Percentiles rank a stretch among this genome's conserved stretches.
Evolutionary conservation across 2,329 filamentous ascomycete genomes (phyloP).

Genomic region (Raffaelea albimanens): DNA sequence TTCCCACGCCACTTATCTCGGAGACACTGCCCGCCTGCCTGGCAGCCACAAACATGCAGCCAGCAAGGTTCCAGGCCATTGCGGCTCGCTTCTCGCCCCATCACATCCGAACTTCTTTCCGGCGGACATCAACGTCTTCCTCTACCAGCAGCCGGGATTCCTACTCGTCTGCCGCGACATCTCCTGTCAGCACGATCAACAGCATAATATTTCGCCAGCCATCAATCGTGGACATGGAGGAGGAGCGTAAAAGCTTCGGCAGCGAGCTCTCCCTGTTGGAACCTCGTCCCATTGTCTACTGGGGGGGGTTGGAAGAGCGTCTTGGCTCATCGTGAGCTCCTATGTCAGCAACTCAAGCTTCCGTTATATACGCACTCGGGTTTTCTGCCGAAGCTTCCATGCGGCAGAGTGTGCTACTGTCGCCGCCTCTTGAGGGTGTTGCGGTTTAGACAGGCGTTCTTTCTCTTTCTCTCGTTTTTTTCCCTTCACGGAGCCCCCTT

Average conservation of each 20-base stretch:
- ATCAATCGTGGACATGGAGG: constrained; percentile 46
- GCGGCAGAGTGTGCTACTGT: too few species aligned
- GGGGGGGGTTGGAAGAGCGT: constrained; percentile 53
- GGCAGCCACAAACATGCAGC: constrained; percentile 40
- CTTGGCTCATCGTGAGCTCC: too few species aligned
- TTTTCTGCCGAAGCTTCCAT: too few species aligned
- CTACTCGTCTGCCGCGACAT: constrained; percentile 33
- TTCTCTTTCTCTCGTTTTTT: too few species aligned
- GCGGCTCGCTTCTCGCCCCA: constrained; percentile 40
- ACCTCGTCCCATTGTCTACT: constrained; percentile 53
- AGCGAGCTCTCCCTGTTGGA: constrained; percentile 48
- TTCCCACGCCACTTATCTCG: background rate
- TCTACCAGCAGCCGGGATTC: constrained; percentile 31
- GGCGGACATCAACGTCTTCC: constrained; percentile 30
- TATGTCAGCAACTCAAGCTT: too few species aligned
- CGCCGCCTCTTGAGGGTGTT: too few species aligned
- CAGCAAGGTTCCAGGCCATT: constrained; percentile 39
- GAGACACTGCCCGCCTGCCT: constrained; percentile 4
- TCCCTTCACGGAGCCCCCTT: too few species aligned
- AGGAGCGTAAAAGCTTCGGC: constrained; percentile 43
- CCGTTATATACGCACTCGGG: too few species aligned
- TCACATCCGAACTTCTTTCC: constrained; percentile 41
- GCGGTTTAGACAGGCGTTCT: too few species aligned
- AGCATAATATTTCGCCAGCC: constrained; percentile 49
- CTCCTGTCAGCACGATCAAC: constrained; percentile 44